Conservation (phyloP, 495 filamentous ascomycete species). For the Neurospora sp. region DNA sequence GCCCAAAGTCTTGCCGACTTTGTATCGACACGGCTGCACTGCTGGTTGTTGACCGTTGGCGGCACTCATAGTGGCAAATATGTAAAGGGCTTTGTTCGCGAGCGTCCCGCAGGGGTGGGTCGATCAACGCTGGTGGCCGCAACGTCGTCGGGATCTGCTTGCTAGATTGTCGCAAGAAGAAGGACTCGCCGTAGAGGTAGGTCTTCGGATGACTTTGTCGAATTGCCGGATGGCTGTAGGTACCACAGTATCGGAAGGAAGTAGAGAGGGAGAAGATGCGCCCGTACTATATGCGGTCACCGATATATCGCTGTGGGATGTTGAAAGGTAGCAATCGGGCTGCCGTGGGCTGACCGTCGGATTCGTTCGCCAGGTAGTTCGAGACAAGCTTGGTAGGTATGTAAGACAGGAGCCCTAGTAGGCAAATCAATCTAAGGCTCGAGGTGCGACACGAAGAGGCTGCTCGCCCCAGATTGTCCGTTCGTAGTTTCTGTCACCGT, state of each 20-base stretch:
- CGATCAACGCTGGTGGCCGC: neutral
- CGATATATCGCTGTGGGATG: neutral
- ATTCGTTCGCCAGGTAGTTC: neutral
- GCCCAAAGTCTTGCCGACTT: slow-evolving; percentile 94
- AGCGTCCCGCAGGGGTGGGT: neutral
- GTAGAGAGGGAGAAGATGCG: neutral
- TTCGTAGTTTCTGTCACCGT: neutral
- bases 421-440: neutral
- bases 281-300: neutral
- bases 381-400: neutral
- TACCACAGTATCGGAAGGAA: neutral
- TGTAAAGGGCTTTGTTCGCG: neutral
- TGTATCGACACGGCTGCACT: slow-evolving; percentile 65
- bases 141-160: neutral
- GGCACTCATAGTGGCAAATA: slow-evolving; percentile 21
- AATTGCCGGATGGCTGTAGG: neutral
- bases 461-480: neutral
- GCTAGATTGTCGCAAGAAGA: neutral
- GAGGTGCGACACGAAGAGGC: neutral
- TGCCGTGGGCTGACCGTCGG: neutral
- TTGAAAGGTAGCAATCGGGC: neutral
- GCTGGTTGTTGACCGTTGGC: slow-evolving; percentile 27
- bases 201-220: neutral
- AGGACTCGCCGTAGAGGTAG: neutral
- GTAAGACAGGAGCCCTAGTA: neutral